Conservation (phyloP, 495 filamentous ascomycete species). For the Xylaria acuta region DNA sequence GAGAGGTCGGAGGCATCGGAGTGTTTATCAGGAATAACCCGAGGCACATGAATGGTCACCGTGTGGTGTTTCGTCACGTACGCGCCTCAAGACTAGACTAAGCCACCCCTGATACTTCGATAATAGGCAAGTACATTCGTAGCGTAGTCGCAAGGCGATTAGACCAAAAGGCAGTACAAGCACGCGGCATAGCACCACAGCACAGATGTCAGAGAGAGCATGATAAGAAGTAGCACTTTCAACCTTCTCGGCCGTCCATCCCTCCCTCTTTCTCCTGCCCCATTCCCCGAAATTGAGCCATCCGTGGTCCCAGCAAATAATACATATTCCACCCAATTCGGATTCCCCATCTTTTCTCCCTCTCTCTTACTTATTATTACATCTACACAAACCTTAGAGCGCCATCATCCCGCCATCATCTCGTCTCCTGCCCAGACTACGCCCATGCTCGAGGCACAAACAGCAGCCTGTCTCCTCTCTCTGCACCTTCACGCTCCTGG, state of each 20-base stretch:
- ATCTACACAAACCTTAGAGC: conserved; percentile 18
- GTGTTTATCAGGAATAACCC: conserved; percentile 12
- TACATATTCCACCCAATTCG: neutral
- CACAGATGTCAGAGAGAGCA: conserved; percentile 2
- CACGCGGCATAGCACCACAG: conserved; percentile 3
- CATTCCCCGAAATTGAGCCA: conserved; percentile 19
- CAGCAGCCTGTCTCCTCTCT: neutral
- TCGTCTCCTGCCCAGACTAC: neutral
- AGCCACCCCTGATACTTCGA: conserved; percentile 8
- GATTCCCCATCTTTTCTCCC: conserved; percentile 28
- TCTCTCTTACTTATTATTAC: conserved; percentile 24
- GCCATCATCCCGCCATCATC: conserved; percentile 24
- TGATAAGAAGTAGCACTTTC: conserved; percentile 16
- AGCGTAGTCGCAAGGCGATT: conserved; percentile 7
- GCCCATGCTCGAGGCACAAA: conserved; percentile 2
- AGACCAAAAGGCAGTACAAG: conserved; percentile 4
- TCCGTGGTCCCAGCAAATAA: conserved; percentile 13
- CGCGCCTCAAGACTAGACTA: neutral
- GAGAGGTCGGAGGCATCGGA: conserved; percentile 14
- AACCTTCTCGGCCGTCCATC: conserved; percentile 8
- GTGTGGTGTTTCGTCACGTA: conserved; percentile 12
- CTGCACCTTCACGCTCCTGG: neutral
- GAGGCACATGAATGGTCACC: conserved; percentile 9
- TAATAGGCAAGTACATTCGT: conserved; percentile 5
- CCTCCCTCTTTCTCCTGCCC: conserved; percentile 1